Base-by-base conservation (phyloP, 805 yeast species). In the Candida multigemmis region DNA sequence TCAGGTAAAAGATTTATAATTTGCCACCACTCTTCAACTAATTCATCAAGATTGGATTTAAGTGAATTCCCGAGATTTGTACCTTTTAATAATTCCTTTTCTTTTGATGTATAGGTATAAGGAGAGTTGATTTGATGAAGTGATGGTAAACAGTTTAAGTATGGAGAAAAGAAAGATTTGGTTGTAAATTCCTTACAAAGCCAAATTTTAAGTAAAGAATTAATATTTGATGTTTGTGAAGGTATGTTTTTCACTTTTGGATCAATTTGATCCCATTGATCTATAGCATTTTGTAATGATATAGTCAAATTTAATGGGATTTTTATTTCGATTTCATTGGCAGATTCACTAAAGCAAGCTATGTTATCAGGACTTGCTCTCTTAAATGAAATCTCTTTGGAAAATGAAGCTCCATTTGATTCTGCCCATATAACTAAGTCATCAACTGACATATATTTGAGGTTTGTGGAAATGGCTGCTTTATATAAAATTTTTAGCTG, bases 61-160 rank as follows among this genome's bases (percentile, higher is more conserved):
- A 78, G 46, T 2, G 77, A 64, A 22, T 65, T 54, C n/a, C 66
- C 69, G 14, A 83, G 60, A 45, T 85, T 87, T 0, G 94, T 78
- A 0, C 87, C 87, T 22, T 63, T 56, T 7, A 86, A 46, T 18
- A 64, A 43, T 4, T 53, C 46, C 28, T 70, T 58, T 22, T 78
- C 82, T 3, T 52, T 54, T 1, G 60, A 44, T 17, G 54, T 55
- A 85, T 87, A 86, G 37, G 71, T 72, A 28, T 70, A 68, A 1
- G 96, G 94, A 7, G 76, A 60, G n/a, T 65, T 63, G 12, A 72
- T 60, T 5, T 57, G 52, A 2, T 42, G 46, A 7, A 66, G 53
- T 4, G 49, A 40, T 2, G 63, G 69, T 17, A 64, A 50, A 7
- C 50, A 26, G 5, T 33, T 27, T 4, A 64, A 26, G 35, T 63